Base-by-base conservation (phyloP, 805 yeast species). In the Pichia manshurica region DNA sequence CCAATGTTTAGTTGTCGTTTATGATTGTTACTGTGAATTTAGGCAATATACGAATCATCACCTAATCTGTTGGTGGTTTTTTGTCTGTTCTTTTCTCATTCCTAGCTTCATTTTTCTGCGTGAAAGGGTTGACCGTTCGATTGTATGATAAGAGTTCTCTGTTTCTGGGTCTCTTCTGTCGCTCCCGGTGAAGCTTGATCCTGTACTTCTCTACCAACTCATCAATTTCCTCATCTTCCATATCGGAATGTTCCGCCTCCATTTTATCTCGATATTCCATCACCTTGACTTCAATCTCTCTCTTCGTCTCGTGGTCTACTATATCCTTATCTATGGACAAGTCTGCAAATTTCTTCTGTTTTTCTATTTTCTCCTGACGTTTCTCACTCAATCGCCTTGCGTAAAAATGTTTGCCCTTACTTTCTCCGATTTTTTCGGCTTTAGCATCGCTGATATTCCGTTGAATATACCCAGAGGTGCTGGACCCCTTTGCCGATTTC, bases 401-500 rank as follows among this genome's bases (percentile, higher is more conserved):
- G 34, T 65, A 56, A 54, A 60, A 74, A 22, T 66, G 70, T 8
- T 73, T 71, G 2, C 65, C 65, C 3, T 66, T 59, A 4, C 61
- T 54, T 29, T 57, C 60, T 21, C 54, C 60, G 15, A 58, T 59
- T 17, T 50, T 49, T 23, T 50, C 50, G 34, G 53, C 57, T 23
- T 60, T 56, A 4, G 54, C 31, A 16, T 59, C 53, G 0, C 72
- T 60, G 1, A 62, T 57, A 53, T 70, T 79, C 51, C 70, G 68
- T 54, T 79, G 82, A 2, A 81, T 72, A 54, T 71, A 70, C 0
- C 87, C 87, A 21, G 82, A 79, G 0, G 87, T 81, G 0, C 82
- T 81, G 0, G 84, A 69, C 0, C 87, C 86, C 53, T 82, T 66
- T 0, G 82, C 77, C 0, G 78, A 73, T 37, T 69, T 70, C 20